Percentiles rank a stretch among this genome's conserved stretches.
Evolutionary conservation across 805 yeast genomes (phyloP).

Genomic region (Schwanniomyces vanrijiae): DNA sequence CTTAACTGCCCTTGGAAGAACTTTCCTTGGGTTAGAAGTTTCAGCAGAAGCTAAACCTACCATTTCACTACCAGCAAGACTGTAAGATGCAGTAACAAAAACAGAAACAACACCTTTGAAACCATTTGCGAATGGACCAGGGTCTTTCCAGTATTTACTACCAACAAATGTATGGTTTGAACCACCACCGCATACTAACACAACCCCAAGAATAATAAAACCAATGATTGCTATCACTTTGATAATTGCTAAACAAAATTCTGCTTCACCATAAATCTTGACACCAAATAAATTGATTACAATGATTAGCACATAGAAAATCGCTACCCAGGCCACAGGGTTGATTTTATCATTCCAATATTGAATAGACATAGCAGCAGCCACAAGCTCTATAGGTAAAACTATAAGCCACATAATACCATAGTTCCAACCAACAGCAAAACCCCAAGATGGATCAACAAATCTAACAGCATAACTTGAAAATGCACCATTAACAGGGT

Average conservation of each 20-base stretch:
- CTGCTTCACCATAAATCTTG: constrained; percentile 39
- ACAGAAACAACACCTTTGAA: constrained; percentile 39
- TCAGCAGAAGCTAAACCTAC: constrained; percentile 44
- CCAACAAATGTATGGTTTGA: constrained; percentile 33
- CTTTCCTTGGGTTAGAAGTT: constrained; percentile 36
- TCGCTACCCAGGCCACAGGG: constrained; percentile 38
- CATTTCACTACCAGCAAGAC: constrained; percentile 38
- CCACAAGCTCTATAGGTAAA: constrained; percentile 39
- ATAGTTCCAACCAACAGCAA: constrained; percentile 53
- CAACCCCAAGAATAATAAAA: constrained; percentile 35
- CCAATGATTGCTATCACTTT: constrained; percentile 36
- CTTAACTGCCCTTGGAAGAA: constrained; percentile 41
- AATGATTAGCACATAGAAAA: constrained; percentile 31
- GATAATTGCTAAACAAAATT: constrained; percentile 29
- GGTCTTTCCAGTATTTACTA: constrained; percentile 30
- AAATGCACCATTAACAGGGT: constrained; percentile 66
- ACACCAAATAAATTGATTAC: constrained; percentile 34
- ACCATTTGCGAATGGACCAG: constrained; percentile 38
- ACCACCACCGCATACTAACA: constrained; percentile 40
- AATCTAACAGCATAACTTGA: constrained; percentile 58
- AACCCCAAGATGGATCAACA: constrained; percentile 62
- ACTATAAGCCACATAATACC: constrained; percentile 41
- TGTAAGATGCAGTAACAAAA: constrained; percentile 37
- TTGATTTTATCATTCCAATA: constrained; percentile 34
- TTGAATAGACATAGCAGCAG: constrained; percentile 37